Base-by-base conservation (phyloP, 345 rosid species). In the Melastoma malabathricum region DNA sequence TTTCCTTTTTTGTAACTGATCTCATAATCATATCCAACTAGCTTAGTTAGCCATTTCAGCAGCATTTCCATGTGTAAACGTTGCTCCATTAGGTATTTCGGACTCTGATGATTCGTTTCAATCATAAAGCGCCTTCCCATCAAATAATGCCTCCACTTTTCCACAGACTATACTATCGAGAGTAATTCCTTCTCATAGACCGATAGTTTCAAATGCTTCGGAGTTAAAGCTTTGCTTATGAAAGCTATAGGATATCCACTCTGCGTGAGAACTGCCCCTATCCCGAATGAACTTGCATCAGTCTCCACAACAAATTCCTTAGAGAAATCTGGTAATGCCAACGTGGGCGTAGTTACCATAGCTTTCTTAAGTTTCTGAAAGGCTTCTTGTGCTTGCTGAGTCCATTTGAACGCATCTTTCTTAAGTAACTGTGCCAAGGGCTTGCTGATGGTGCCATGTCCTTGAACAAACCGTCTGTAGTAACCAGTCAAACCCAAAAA, bases 401-500 rank as follows among this genome's bases (percentile, higher is more conserved):
- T 7, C 41, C 41, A 34, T 7, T 12, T 8, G 12, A 6, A 34
- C 2, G 2, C 12, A 34, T 34, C 12, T 8, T 34, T 34, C 2
- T 6, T 9, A 1, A 34, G 41, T 1, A 34, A 12, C 41, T 34
- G 12, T 0, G 41, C 2, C 12, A 34, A 1, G 12, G 41, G 41
- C 9, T 34, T 34, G 12, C 12, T 34, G 2, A 34, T 34, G 2
- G 2, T 34, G 12, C 12, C 12, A 12, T 34, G 9, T 0, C 41
- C 41, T 12, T 34, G 0, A 9, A 34, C 41, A 9, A 34, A 34
- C 9, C 12, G 10, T 9, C 41, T 5, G 17, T 59, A 59, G 13
- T 59, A 59, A 3, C 55, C 50, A 0, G 54, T 50, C 0, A 59
- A 16, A 1, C 62, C 62, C 0, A 50, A 19, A 25, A 59, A 50